Percentiles rank a stretch among this genome's conserved stretches.
These are phyloP conservation scores for Pseudohyphozyma bogoriensis DNA, from an alignment of 768 basidiomycete species.

Conservation along the genomic window DNA sequence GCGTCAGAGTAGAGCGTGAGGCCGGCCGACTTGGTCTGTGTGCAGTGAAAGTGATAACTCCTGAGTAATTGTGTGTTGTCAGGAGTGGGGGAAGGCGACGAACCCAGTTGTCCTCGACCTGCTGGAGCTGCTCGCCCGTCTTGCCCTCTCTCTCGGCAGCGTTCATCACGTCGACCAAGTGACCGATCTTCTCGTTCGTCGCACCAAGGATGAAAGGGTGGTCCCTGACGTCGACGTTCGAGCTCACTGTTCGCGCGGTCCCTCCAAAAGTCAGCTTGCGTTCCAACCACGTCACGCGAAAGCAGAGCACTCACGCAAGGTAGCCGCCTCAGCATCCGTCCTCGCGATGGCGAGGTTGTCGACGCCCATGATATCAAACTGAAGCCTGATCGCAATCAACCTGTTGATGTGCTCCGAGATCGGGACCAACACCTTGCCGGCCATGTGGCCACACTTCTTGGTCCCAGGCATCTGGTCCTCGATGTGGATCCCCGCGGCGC, in stretches of 20 bases:
- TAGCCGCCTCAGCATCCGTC: conserved; percentile 95
- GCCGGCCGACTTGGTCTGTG: conserved; percentile 58
- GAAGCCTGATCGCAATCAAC: conserved; percentile 88
- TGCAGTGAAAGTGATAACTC: too few relatives aligned
- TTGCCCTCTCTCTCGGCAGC: conserved; percentile 73
- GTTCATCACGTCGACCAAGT: conserved; percentile 70
- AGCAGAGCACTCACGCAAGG: too few relatives aligned
- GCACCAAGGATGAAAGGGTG: conserved; percentile 91
- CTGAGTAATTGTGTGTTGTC: too few relatives aligned
- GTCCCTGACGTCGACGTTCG: conserved; percentile 95
- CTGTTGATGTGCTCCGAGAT: conserved; percentile 97
- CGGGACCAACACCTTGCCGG: conserved; percentile 90
- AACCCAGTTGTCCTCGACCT: conserved; percentile 86
- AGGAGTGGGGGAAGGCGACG: too few relatives aligned
- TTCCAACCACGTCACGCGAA: too few relatives aligned
- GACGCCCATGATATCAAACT: conserved; percentile 97
- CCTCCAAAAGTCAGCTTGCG: too few relatives aligned
- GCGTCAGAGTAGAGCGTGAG: conserved; percentile 67
- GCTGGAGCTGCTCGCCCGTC: conserved; percentile 68
- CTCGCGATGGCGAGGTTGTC: conserved; percentile 86
- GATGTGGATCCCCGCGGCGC: conserved; percentile 93
- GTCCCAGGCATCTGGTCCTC: conserved; percentile 97
- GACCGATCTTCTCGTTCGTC: conserved; percentile 58
- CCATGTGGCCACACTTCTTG: conserved; percentile 84
- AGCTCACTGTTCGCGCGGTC: too few relatives aligned